Evolutionary conservation across 768 basidiomycete species (phyloP).

Genomic region (Leccinum ochraceum): DNA sequence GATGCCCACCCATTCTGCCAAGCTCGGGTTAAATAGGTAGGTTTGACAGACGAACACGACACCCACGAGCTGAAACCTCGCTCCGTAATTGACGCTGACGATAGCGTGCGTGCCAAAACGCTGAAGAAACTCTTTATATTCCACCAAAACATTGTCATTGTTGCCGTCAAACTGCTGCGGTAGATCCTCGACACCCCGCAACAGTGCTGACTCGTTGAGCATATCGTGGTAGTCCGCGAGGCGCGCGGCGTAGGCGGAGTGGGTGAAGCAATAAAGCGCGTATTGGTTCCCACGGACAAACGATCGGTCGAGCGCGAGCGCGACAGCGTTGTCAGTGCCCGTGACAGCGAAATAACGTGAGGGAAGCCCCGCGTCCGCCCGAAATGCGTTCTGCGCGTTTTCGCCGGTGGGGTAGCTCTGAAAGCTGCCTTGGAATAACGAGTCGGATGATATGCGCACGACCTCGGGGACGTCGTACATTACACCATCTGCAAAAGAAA

Average conservation of each 20-base stretch:
- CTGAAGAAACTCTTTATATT: background rate
- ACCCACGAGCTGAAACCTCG: slow-evolving; percentile 6
- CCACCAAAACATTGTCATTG: background rate
- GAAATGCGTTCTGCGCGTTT: background rate
- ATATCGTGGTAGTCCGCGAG: slow-evolving; percentile 3
- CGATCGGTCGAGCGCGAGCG: background rate
- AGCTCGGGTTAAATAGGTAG: background rate
- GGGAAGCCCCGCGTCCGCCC: background rate
- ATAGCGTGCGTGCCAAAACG: slow-evolving; percentile 6
- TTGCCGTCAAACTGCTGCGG: slow-evolving; percentile 1
- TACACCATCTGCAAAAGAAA: background rate
- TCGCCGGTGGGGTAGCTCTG: slow-evolving; percentile 1
- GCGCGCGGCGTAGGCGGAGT: slow-evolving; percentile 1
- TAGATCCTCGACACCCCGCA: slow-evolving; percentile 4
- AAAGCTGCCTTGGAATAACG: background rate
- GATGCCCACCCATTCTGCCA: slow-evolving; percentile 7
- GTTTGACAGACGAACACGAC: background rate
- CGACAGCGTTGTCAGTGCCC: background rate
- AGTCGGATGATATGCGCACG: background rate
- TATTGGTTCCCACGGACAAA: slow-evolving; percentile 5
- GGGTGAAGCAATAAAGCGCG: slow-evolving; percentile 2
- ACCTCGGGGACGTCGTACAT: background rate
- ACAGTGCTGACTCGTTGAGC: slow-evolving; percentile 2
- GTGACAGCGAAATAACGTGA: slow-evolving; percentile 9
- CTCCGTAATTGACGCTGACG: slow-evolving; percentile 6